phyloP scores from a whole-genome alignment of 1,139 yeast genomes.

The Kluyveromyces sp. region DNA sequence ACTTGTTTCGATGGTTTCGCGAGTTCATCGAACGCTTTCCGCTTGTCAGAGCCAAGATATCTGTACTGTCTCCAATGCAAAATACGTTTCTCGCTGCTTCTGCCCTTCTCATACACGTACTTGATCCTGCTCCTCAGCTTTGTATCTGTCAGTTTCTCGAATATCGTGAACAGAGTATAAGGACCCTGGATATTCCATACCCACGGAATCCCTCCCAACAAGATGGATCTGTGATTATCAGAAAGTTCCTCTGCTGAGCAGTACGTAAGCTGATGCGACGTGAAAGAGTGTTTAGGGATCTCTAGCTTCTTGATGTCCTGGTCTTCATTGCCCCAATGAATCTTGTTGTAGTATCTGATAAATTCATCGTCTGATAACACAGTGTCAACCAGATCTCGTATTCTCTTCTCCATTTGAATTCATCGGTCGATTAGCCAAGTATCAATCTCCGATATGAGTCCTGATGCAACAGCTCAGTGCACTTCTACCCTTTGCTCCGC shows the following conservation, averaged over 20 bases:
- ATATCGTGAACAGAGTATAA: conserved; percentile 16
- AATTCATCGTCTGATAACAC: conserved; percentile 10
- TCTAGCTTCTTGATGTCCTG: conserved; percentile 7
- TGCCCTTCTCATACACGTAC: conserved; percentile 11
- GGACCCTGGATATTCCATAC: conserved; percentile 47
- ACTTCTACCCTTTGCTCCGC: no score
- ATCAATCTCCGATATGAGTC: neutral
- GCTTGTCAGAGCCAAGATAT: neutral
- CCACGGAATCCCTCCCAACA: conserved; percentile 61
- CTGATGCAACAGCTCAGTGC: neutral
- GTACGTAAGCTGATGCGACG: conserved; percentile 57
- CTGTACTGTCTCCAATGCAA: conserved; percentile 2
- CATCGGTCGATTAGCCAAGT: neutral
- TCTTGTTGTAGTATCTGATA: conserved; percentile 7
- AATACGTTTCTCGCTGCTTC: neutral
- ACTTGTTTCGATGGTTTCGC: conserved; percentile 1
- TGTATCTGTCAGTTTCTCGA: conserved; percentile 25
- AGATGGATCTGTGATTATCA: conserved; percentile 41
- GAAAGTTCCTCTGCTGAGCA: conserved; percentile 46
- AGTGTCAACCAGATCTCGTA: conserved; percentile 4
- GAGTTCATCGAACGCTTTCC: neutral
- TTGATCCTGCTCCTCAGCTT: conserved; percentile 15
- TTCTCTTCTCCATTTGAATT: conserved; percentile 5
- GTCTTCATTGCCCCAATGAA: neutral
- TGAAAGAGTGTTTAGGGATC: conserved; percentile 44